A percentile compares a stretch with the other conserved stretches of the same genome.
phyloP scores from a whole-genome alignment of 306 rosid species.

The Elaeagnus macrophylla region DNA sequence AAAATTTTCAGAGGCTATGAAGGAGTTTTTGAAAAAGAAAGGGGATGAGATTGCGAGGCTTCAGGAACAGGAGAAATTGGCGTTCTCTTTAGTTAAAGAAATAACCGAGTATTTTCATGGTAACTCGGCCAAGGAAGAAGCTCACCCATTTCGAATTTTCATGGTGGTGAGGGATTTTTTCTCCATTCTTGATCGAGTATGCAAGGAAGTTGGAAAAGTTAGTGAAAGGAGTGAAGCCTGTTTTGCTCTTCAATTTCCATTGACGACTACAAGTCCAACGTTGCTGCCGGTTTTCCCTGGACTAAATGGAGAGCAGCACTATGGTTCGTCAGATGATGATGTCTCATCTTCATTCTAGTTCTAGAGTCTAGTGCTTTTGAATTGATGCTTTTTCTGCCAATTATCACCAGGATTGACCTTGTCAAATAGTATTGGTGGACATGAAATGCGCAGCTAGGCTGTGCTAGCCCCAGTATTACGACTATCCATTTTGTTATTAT shows the following conservation, averaged over 20 bases:
- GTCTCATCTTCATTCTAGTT: constrained; percentile 23
- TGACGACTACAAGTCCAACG: constrained; percentile 23
- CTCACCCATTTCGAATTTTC: constrained; percentile 72
- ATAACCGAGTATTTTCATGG: constrained; percentile 83
- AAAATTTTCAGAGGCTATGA: constrained; percentile 57
- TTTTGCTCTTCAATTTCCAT: constrained; percentile 35
- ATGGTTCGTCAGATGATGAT: constrained; percentile 44
- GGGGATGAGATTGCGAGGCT: constrained; percentile 50
- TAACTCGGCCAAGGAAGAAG: constrained; percentile 78
- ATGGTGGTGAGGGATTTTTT: constrained; percentile 79
- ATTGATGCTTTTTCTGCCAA: neutral
- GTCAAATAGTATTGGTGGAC: neutral
- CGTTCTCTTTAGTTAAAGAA: constrained; percentile 58
- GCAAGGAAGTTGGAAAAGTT: constrained; percentile 76
- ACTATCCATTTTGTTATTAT: constrained; percentile 5
- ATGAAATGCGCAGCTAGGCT: neutral
- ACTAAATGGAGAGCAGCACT: constrained; percentile 31
- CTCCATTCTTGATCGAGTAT: constrained; percentile 55
- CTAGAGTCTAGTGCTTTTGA: constrained; percentile 1
- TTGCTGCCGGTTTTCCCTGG: constrained; percentile 37
- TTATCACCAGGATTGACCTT: too few species aligned
- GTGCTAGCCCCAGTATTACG: constrained; percentile 5
- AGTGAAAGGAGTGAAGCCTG: constrained; percentile 71
- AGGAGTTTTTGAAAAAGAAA: constrained; percentile 51
- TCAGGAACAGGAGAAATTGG: constrained; percentile 47